Percentiles rank a stretch among this genome's conserved stretches.
phyloP scores from a whole-genome alignment of 1,139 yeast genomes.

The Lodderomyces margitis region DNA sequence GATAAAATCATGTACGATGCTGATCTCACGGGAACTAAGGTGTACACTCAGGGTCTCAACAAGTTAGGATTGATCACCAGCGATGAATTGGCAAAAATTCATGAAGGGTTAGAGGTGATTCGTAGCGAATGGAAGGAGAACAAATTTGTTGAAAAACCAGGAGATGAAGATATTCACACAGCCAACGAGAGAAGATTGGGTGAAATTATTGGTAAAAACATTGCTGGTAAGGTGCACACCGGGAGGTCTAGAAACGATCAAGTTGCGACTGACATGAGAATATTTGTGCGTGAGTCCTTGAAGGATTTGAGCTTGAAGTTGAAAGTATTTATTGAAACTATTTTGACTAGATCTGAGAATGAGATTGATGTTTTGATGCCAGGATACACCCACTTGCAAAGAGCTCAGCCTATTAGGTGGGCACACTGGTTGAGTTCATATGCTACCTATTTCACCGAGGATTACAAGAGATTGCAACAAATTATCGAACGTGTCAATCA shows the following conservation, averaged over 20 bases:
- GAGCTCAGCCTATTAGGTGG: slow-evolving; percentile 99
- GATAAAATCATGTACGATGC: slow-evolving; percentile 94
- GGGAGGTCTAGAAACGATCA: slow-evolving; percentile 98
- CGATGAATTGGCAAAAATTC: slow-evolving; percentile 76
- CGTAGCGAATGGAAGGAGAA: slow-evolving; percentile 78
- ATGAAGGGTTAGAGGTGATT: slow-evolving; percentile 71
- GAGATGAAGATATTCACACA: slow-evolving; percentile 98
- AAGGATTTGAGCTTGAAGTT: slow-evolving; percentile 57
- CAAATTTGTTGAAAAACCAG: slow-evolving; percentile 76
- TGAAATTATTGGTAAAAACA: slow-evolving; percentile 86
- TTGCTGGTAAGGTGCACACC: slow-evolving; percentile 97
- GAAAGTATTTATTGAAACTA: slow-evolving; percentile 59
- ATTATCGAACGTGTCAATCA: slow-evolving; percentile 78
- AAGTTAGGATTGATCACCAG: slow-evolving; percentile 71
- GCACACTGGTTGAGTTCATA: slow-evolving; percentile 94
- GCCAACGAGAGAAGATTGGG: slow-evolving; percentile 98
- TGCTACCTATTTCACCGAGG: slow-evolving; percentile 92
- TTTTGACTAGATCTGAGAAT: slow-evolving; percentile 70
- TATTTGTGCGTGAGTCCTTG: slow-evolving; percentile 81
- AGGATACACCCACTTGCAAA: slow-evolving; percentile 96
- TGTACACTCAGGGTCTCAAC: slow-evolving; percentile 82
- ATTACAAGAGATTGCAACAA: slow-evolving; percentile 79
- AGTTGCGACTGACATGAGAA: slow-evolving; percentile 97
- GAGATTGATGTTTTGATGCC: slow-evolving; percentile 97
- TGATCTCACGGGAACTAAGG: slow-evolving; percentile 90